A percentile compares a stretch with the other conserved stretches of the same genome.
phyloP scores from a whole-genome alignment of 352 stramenopile species.

The Globisporangium acanthophoron region DNA sequence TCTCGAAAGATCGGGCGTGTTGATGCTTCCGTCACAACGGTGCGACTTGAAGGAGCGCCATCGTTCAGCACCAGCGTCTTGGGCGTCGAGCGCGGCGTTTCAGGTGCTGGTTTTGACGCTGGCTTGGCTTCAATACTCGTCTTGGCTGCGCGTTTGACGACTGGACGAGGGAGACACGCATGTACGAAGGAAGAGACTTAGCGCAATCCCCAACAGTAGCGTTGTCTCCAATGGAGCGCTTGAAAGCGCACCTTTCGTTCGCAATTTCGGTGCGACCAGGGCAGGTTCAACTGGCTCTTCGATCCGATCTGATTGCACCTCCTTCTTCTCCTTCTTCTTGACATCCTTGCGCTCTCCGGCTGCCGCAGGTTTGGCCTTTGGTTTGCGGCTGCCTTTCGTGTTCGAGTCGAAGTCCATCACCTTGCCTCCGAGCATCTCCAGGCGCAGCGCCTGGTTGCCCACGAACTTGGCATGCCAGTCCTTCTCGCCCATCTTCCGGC shows the following conservation, averaged over 20 bases:
- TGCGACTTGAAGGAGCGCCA: neutral
- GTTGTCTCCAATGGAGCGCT: no score
- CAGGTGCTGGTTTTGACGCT: neutral
- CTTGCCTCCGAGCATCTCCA: constrained; percentile 24
- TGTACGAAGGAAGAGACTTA: no score
- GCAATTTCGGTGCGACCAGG: neutral
- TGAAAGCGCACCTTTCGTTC: neutral
- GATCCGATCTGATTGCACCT: neutral
- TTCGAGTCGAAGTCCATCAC: neutral
- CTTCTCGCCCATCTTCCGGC: constrained; percentile 22
- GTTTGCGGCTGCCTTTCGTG: neutral
- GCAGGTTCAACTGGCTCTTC: neutral
- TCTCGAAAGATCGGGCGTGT: neutral
- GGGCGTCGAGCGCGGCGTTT: neutral
- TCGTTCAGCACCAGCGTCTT: constrained; percentile 4
- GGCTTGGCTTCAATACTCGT: neutral
- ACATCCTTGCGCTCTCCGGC: neutral
- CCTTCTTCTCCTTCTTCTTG: neutral
- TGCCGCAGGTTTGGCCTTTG: neutral
- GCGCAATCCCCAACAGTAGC: no score
- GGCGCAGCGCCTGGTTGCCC: constrained; percentile 27
- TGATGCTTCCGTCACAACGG: no score
- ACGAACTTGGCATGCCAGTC: constrained; percentile 36
- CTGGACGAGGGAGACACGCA: no score
- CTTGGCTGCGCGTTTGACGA: neutral